Evolutionary conservation across 192 early-diverging fungal species (phyloP).

Genomic region (Backusella westeae): DNA sequence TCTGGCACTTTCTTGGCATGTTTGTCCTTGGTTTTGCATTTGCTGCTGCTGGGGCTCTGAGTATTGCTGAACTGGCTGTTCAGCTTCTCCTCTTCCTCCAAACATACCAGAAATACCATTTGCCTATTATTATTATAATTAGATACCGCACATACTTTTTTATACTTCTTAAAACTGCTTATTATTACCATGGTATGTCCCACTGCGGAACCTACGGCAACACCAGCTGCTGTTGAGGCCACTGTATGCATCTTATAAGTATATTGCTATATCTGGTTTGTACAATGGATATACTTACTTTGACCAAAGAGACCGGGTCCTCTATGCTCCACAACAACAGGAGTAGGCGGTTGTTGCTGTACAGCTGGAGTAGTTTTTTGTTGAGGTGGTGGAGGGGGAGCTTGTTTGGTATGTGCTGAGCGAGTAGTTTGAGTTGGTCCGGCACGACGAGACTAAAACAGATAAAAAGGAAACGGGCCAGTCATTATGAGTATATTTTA

Average conservation of each 20-base stretch:
- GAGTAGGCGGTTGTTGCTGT: slow-evolving; percentile 36
- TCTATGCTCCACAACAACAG: slow-evolving; percentile 42
- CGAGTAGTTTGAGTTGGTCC: slow-evolving; percentile 45
- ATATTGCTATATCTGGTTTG: not conserved
- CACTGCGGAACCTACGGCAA: slow-evolving; percentile 83
- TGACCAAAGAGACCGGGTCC: slow-evolving; percentile 77
- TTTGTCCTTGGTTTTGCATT: slow-evolving; percentile 25
- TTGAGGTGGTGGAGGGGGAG: slow-evolving; percentile 43
- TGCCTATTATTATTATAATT: not conserved
- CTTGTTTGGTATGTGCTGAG: slow-evolving; percentile 50
- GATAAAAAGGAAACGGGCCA: too few species aligned
- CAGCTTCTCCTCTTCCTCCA: slow-evolving; percentile 12
- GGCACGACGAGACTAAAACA: slow-evolving; percentile 37
- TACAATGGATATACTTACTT: slow-evolving; percentile 37
- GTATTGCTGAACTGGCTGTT: slow-evolving; percentile 23
- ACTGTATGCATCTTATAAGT: slow-evolving; percentile 31
- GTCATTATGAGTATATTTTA: too few species aligned
- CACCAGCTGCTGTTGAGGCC: slow-evolving; percentile 90
- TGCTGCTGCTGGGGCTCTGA: slow-evolving; percentile 29
- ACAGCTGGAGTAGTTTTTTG: slow-evolving; percentile 17
- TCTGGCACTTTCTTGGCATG: slow-evolving; percentile 72
- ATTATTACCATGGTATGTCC: slow-evolving; percentile 56
- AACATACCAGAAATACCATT: slow-evolving; percentile 28
- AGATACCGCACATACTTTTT: not conserved
- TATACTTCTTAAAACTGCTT: not conserved